phyloP scores from a whole-genome alignment of 805 yeast species.

The Metschnikowia anglica region DNA sequence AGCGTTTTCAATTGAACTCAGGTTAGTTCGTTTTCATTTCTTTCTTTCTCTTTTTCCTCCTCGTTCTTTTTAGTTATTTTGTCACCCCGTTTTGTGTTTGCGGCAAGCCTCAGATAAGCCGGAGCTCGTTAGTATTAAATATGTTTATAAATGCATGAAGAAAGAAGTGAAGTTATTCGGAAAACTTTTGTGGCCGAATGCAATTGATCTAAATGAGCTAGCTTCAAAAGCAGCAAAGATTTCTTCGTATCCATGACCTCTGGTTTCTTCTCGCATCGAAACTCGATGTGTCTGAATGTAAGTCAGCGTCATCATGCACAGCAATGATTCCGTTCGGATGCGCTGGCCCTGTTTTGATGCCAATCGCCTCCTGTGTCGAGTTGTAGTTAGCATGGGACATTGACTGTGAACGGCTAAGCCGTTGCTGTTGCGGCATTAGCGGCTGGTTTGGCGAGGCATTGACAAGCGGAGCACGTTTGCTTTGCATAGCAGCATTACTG shows the following conservation, averaged over 20 bases:
- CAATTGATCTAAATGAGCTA: neutral
- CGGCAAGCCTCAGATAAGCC: neutral
- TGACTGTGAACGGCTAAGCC: conserved; percentile 19
- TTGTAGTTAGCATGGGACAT: conserved; percentile 20
- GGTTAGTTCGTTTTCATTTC: neutral
- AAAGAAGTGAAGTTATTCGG: conserved; percentile 7
- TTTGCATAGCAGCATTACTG: conserved; percentile 8
- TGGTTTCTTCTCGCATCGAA: conserved; percentile 22
- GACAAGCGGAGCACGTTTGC: conserved; percentile 13
- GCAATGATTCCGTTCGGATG: conserved; percentile 35
- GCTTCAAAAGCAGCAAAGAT: conserved; percentile 18
- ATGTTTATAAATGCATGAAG: conserved; percentile 3
- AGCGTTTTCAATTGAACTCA: too few species aligned
- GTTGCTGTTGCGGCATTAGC: conserved; percentile 15
- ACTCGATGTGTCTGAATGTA: conserved; percentile 41
- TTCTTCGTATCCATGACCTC: conserved; percentile 18
- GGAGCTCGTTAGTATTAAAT: neutral
- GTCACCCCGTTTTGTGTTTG: too few species aligned
- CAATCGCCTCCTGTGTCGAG: conserved; percentile 14
- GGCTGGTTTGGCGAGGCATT: conserved; percentile 14
- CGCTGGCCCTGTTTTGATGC: conserved; percentile 6
- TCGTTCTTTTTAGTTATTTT: neutral
- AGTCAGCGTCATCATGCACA: conserved; percentile 37
- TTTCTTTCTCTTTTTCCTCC: neutral
- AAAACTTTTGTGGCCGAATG: too few species aligned